Evolutionary conservation across 108 stramenopile genomes (phyloP), one percentile per base, ranked within the genome.

Genomic region (Skeletonema menzelii): DNA sequence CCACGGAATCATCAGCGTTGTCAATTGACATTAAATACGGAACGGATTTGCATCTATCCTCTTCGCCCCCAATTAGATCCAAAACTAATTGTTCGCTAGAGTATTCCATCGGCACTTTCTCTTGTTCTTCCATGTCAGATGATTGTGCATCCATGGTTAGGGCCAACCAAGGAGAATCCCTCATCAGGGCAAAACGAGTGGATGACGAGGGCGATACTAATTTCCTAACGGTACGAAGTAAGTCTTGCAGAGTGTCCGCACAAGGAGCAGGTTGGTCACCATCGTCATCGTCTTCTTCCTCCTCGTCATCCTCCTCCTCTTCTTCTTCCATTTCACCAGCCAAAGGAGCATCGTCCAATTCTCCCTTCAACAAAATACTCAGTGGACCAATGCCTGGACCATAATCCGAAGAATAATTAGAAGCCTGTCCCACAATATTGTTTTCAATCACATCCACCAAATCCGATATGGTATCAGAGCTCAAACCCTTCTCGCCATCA

Each of bases 211-310:
- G 44, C 10, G 59, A 40, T 6, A 78, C 61, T 56, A 82, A 58
- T 38, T 64, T 78, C 12, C 80, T 61, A 6, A 79, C 80, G 8
- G 86, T 74, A 22, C 88, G 84, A 5, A 87, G 44, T 60, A 91
- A 81, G 70, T 95, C 94, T 73, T 95, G 94, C 64, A 92, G 67
- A 19, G 87, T 91, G 61, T 95, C 91, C 3, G 80, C 80, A 67
- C 91, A 95, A 19, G 67, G 74, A 32, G 79, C 77, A 8, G 79
- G 42, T 26, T 56, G 80, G 20, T 83, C 85, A n/a, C 80, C 87
- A 26, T 86, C 87, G 7, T 80, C 88, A n/a, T 88, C 88, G 19
- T 89, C 88, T 1, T 79, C 85, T 1, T 82, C 84, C 0, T 83
- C 84, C 5, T 79, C 77, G 0, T 68, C 76, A 22, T 84, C 83